These are phyloP conservation scores for Metschnikowia rubicola DNA, from an alignment of 805 yeast genomes.

Conservation along the genomic window DNA sequence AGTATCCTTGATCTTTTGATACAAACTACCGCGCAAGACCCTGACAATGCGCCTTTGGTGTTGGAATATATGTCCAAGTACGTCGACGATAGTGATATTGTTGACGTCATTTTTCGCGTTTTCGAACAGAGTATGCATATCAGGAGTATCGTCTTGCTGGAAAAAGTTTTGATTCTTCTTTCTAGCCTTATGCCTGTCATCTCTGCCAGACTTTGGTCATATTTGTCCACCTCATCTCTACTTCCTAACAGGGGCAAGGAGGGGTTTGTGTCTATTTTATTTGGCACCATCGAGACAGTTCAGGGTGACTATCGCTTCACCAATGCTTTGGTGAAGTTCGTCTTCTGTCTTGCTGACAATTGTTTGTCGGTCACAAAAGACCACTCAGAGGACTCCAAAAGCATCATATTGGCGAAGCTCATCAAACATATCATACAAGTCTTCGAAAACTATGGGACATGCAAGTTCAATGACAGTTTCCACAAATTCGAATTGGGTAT, in stretches of 20 bases:
- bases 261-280: conserved; percentile 56
- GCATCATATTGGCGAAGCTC: conserved; percentile 53
- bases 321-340: conserved; percentile 53
- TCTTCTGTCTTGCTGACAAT: conserved; percentile 49
- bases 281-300: conserved; percentile 72
- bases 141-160: conserved; percentile 45
- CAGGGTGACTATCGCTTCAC: conserved; percentile 66
- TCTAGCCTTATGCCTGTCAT: conserved; percentile 44
- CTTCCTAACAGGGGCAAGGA: conserved; percentile 59
- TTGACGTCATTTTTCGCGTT: conserved; percentile 60
- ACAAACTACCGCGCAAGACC: conserved; percentile 15
- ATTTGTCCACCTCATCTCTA: conserved; percentile 62
- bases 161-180: conserved; percentile 48
- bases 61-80: conserved; percentile 44
- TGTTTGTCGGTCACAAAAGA: conserved; percentile 40
- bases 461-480: conserved; percentile 56
- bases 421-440: conserved; percentile 57
- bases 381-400: conserved; percentile 36
- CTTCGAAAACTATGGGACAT: conserved; percentile 69
- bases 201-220: conserved; percentile 76
- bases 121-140: conserved; percentile 65
- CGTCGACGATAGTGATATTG: conserved; percentile 54
- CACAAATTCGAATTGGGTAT: conserved; percentile 64
- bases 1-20: conserved; percentile 49
- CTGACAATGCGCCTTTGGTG: conserved; percentile 6